Evolutionary conservation across 1,139 yeast species (phyloP).

Genomic region (Geotrichum reessii): DNA sequence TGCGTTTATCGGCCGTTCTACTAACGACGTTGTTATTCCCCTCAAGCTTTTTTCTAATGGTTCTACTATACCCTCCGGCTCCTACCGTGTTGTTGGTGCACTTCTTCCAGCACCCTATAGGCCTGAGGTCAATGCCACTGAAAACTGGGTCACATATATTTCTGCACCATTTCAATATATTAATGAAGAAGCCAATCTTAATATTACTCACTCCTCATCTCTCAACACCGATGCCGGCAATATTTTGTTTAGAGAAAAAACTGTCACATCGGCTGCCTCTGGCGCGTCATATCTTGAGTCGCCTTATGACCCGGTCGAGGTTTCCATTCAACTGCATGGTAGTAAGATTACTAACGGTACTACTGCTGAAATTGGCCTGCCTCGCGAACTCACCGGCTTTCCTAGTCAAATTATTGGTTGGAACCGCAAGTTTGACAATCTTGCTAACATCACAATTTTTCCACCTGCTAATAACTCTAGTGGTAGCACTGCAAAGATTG

Average conservation of each 20-base stretch:
- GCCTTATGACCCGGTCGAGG: slow-evolving; percentile 12
- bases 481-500: slow-evolving; percentile 2
- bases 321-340: slow-evolving; percentile 2
- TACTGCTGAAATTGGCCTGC: slow-evolving; percentile 9
- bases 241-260: not conserved
- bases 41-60: slow-evolving; percentile 5
- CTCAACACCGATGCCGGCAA: not conserved
- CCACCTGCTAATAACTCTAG: not conserved
- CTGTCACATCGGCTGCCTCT: slow-evolving; percentile 8
- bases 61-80: slow-evolving; percentile 9
- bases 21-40: slow-evolving; percentile 5
- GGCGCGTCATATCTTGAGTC: slow-evolving; percentile 8
- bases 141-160: slow-evolving; percentile 13
- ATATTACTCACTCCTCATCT: not conserved
- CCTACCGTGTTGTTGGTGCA: slow-evolving; percentile 11
- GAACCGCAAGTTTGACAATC: not conserved
- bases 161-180: slow-evolving; percentile 11
- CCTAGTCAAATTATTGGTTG: slow-evolving; percentile 11
- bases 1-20: slow-evolving; percentile 9
- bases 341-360: slow-evolving; percentile 2
- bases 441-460: slow-evolving; percentile 9
- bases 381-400: slow-evolving; percentile 7
- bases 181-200: not conserved
- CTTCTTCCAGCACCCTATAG: slow-evolving; percentile 8
- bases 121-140: not conserved